These are phyloP conservation scores for Microsporum audouinii DNA, from an alignment of 2,329 filamentous ascomycete species.

Conservation along the genomic window DNA sequence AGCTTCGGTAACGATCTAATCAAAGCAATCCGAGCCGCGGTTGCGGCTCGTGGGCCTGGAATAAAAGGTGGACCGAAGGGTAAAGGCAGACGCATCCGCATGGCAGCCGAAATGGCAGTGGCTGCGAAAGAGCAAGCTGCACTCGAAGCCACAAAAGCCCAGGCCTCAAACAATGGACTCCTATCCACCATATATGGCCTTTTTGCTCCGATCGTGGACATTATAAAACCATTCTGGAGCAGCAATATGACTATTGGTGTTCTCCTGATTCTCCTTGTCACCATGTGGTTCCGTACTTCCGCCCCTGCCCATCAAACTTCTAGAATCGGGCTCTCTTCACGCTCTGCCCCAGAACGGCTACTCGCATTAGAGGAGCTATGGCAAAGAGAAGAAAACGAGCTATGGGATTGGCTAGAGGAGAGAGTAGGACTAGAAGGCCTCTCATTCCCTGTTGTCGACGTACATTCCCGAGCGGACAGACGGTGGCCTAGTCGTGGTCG, in stretches of 20 bases:
- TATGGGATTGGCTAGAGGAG: conserved; percentile 92
- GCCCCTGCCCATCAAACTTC: conserved; percentile 27
- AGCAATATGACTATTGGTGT: conserved; percentile 68
- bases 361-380: conserved; percentile 90
- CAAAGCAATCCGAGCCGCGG: conserved; percentile 58
- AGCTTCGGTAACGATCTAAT: conserved; percentile 73
- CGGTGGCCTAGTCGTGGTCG: conserved; percentile 27
- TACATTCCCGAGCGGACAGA: conserved; percentile 28
- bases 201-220: conserved; percentile 57
- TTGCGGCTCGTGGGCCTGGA: conserved; percentile 45
- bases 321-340: conserved; percentile 29
- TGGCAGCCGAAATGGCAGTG: conserved; percentile 31
- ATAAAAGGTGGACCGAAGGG: conserved; percentile 41
- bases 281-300: conserved; percentile 55
- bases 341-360: conserved; percentile 51
- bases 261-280: conserved; percentile 59
- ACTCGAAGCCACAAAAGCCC: conserved; percentile 28
- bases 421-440: conserved; percentile 59
- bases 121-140: conserved; percentile 36
- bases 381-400: conserved; percentile 71
- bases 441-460: conserved; percentile 26
- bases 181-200: conserved; percentile 66
- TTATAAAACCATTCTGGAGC: conserved; percentile 59
- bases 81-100: conserved; percentile 52
- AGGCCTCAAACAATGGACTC: conserved; percentile 57